Conservation (phyloP, 495 filamentous ascomycete genomes). For the Schizothecium vesticola region DNA sequence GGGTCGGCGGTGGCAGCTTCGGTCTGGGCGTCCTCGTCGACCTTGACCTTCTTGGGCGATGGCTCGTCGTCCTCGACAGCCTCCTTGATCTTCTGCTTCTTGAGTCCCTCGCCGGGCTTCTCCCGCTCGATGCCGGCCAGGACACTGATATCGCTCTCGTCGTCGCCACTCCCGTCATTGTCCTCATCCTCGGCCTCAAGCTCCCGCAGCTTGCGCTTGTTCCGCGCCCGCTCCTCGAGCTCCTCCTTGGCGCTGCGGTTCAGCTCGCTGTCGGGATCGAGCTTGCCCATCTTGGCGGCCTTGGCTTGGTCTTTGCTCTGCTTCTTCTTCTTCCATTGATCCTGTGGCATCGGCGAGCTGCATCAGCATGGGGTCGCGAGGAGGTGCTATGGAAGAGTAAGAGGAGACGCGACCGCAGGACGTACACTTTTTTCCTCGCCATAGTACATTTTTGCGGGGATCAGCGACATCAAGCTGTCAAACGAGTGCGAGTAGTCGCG, state of each 20-base stretch:
- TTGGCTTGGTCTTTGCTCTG: conserved; percentile 79
- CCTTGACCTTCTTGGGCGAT: conserved; percentile 43
- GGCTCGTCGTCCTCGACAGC: conserved; percentile 40
- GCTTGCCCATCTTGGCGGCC: conserved; percentile 71
- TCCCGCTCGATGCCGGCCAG: conserved; percentile 45
- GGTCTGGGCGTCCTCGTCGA: conserved; percentile 13
- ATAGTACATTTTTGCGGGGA: conserved; percentile 90
- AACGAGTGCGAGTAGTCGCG: conserved; percentile 81
- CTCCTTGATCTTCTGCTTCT: conserved; percentile 36
- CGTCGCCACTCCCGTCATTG: conserved; percentile 31
- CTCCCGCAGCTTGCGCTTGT: conserved; percentile 53
- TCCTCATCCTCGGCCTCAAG: conserved; percentile 25
- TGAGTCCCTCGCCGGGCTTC: conserved; percentile 50
- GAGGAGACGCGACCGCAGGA: conserved; percentile 18
- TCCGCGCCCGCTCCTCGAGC: conserved; percentile 70
- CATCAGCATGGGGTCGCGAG: conserved; percentile 14
- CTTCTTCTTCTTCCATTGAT: conserved; percentile 84
- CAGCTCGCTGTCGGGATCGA: conserved; percentile 70
- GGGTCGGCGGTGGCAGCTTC: conserved; percentile 17
- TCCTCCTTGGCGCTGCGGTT: conserved; percentile 76
- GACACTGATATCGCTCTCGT: conserved; percentile 31
- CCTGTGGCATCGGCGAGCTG: conserved; percentile 41
- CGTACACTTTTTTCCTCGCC: conserved; percentile 79
- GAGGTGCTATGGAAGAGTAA: conserved; percentile 10
- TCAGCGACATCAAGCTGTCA: conserved; percentile 84